Evolutionary conservation across 179 eudicot species (phyloP).

Genomic region (Camellia oleifera): DNA sequence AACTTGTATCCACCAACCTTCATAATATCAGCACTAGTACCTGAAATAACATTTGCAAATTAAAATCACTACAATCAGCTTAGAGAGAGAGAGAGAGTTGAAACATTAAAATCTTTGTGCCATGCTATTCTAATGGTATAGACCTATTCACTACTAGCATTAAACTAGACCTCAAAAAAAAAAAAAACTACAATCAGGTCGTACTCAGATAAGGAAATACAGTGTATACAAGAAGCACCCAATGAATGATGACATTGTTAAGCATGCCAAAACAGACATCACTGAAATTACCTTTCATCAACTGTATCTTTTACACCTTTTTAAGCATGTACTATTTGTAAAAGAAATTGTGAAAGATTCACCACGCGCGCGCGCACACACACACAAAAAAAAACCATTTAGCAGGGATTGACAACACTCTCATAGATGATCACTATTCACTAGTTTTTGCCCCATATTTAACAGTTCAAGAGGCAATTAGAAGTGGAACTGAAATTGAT

Average conservation of each 20-base stretch:
- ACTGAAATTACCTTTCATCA: background rate
- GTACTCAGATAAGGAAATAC: background rate
- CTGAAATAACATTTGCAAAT: slow-evolving; percentile 32
- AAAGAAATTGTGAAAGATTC: background rate
- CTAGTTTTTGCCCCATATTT: background rate
- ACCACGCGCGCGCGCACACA: too few species aligned
- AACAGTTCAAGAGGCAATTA: slow-evolving; percentile 10
- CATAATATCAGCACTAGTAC: slow-evolving; percentile 98
- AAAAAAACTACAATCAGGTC: background rate
- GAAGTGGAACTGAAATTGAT: slow-evolving; percentile 6
- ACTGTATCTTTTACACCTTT: background rate
- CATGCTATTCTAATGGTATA: background rate
- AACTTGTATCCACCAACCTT: slow-evolving; percentile 99
- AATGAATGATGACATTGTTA: background rate
- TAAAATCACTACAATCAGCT: background rate
- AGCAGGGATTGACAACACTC: background rate
- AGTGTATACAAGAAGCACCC: background rate
- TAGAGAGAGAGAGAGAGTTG: background rate
- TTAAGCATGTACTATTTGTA: background rate
- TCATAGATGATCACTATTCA: background rate
- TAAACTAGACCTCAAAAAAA: too few species aligned
- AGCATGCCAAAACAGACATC: background rate
- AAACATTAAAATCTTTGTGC: background rate
- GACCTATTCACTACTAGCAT: background rate
- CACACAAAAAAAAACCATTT: background rate